Percentiles rank a stretch among this genome's conserved stretches.
Evolutionary conservation across 163 green algal genomes (phyloP).

Genomic region (Scenedesmus sp.): DNA sequence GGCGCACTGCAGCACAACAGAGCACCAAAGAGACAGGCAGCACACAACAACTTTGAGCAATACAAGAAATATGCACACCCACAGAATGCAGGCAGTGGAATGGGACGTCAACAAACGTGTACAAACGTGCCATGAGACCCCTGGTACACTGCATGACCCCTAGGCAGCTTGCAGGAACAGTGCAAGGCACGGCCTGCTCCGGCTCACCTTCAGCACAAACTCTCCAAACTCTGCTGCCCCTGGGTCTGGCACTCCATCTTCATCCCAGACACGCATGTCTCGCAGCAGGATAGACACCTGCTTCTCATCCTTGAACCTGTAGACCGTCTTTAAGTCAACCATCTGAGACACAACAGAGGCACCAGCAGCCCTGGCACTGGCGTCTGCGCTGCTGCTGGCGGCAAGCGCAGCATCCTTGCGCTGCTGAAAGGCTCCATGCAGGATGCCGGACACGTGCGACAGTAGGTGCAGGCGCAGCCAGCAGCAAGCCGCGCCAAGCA

Average conservation of each 20-base stretch:
- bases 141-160: no score
- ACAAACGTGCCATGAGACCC: no score
- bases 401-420: not conserved
- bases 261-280: conserved; percentile 57
- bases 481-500: no score
- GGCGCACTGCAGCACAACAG: conserved; percentile 52
- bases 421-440: not conserved
- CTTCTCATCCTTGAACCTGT: conserved; percentile 47
- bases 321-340: conserved; percentile 50
- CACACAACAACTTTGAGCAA: not conserved
- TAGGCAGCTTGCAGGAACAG: no score
- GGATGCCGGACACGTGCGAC: not conserved
- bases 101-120: no score
- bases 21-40: not conserved
- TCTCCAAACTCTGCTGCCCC: conserved; percentile 57
- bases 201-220: conserved; percentile 20
- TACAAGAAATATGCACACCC: no score
- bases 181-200: no score
- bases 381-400: no score
- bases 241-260: conserved; percentile 51
- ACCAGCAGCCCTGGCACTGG: not conserved
- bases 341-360: not conserved
- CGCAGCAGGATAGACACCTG: conserved; percentile 29
- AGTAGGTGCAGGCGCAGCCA: not conserved
- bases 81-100: not conserved